Percentiles rank a stretch among this genome's conserved stretches.
These are phyloP conservation scores for Mycena rosella DNA, from an alignment of 768 basidiomycete species.

Conservation along the genomic window DNA sequence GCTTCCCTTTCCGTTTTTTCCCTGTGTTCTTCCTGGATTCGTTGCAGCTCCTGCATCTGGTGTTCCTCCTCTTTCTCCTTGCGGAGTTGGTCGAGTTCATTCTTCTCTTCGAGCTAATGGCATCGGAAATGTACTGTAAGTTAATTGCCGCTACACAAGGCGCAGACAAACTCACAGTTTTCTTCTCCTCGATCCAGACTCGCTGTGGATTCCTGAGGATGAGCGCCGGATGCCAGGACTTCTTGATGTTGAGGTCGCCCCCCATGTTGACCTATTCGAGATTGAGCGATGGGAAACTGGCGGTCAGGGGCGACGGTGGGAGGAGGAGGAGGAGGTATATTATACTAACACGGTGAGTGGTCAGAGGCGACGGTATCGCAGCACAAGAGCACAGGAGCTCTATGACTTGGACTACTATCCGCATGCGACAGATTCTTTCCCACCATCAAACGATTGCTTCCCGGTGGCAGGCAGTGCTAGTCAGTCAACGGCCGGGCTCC, in stretches of 20 bases:
- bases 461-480: no score
- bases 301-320: no score
- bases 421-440: no score
- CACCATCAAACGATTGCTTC: no score
- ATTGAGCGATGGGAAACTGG: no score
- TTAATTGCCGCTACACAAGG: slow-evolving; percentile 12
- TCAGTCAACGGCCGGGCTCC: no score
- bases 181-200: slow-evolving; percentile 99
- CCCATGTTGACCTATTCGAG: slow-evolving; percentile 88
- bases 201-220: slow-evolving; percentile 98
- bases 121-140: slow-evolving; percentile 28
- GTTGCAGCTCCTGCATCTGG: slow-evolving; percentile 95
- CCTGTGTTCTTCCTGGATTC: slow-evolving; percentile 96
- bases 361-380: no score
- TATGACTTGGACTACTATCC: no score
- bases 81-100: slow-evolving; percentile 95
- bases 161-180: slow-evolving; percentile 72
- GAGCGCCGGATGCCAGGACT: slow-evolving; percentile 99
- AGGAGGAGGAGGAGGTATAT: no score
- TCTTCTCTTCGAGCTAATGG: slow-evolving; percentile 95
- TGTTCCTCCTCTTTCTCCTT: slow-evolving; percentile 99
- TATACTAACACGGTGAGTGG: no score
- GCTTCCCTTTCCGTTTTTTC: slow-evolving; percentile 91
- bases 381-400: no score
- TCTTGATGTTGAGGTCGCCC: slow-evolving; percentile 99